Percentiles rank a stretch among this genome's conserved stretches.
phyloP scores from a whole-genome alignment of 1,284 basidiomycete species.

The Porogramme epimiltina region DNA sequence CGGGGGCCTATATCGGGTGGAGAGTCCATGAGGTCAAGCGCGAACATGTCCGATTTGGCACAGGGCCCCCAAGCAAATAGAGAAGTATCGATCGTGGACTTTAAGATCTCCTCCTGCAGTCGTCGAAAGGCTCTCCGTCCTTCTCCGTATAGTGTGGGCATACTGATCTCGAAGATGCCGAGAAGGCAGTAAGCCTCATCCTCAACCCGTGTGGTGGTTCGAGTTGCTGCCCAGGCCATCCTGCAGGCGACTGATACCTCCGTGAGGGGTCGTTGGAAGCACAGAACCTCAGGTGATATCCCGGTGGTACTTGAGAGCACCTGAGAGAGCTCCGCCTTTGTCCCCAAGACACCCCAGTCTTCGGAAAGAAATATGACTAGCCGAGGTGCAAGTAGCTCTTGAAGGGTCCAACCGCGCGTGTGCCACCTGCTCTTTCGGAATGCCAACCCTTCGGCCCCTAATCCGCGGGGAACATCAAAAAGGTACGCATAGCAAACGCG shows the following conservation, averaged over 20 bases:
- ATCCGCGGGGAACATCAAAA: conserved; percentile 4
- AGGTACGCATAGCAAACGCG: conserved; percentile 14
- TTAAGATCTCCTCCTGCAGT: conserved; percentile 10
- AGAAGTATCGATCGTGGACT: not conserved
- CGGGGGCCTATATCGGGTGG: not conserved
- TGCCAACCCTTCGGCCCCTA: not conserved
- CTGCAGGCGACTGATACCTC: not conserved
- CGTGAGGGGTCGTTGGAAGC: too few relatives aligned
- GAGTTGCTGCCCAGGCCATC: conserved; percentile 10
- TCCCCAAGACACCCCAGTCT: not conserved
- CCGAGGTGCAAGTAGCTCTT: not conserved
- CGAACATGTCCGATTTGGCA: not conserved
- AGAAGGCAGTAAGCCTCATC: conserved; percentile 9
- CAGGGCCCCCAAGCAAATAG: conserved; percentile 10
- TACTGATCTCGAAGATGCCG: conserved; percentile 9
- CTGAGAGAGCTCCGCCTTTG: too few relatives aligned
- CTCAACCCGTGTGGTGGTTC: conserved; percentile 3
- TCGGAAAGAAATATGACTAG: conserved; percentile 4
- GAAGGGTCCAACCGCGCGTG: conserved; percentile 2
- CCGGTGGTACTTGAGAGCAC: too few relatives aligned
- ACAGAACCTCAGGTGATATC: too few relatives aligned
- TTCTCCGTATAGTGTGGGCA: conserved; percentile 10
- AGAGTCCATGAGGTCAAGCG: not conserved
- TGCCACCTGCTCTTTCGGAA: conserved; percentile 8
- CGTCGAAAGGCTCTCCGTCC: conserved; percentile 5